Percentiles rank a stretch among this genome's conserved stretches.
phyloP scores from a whole-genome alignment of 352 stramenopile species.

The Phytophthora foliorum region DNA sequence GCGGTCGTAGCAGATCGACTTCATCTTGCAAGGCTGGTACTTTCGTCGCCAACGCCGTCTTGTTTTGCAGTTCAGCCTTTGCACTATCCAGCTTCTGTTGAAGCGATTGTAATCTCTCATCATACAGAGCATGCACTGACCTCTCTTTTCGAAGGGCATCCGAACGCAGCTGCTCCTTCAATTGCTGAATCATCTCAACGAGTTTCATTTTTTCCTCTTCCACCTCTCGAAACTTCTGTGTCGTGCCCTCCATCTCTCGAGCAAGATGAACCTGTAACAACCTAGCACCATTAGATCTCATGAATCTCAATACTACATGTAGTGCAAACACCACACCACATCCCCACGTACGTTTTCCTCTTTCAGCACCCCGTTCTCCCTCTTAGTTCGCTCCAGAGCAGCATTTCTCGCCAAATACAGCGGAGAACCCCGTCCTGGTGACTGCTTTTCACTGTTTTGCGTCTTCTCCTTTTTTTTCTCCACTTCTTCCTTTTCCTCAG shows the following conservation, averaged over 20 bases:
- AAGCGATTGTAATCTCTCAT: slow-evolving; percentile 59
- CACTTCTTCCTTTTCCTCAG: not conserved
- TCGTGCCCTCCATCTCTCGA: slow-evolving; percentile 39
- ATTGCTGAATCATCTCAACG: slow-evolving; percentile 40
- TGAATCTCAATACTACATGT: not conserved
- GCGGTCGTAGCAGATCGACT: slow-evolving; percentile 71
- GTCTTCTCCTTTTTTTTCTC: slow-evolving; percentile 7
- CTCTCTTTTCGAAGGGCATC: slow-evolving; percentile 72
- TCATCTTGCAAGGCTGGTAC: slow-evolving; percentile 63
- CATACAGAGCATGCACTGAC: slow-evolving; percentile 53
- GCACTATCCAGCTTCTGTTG: slow-evolving; percentile 54
- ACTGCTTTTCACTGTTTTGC: slow-evolving; percentile 2
- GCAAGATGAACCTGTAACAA: slow-evolving; percentile 48
- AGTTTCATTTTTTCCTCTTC: slow-evolving; percentile 45
- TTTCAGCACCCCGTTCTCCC: slow-evolving; percentile 69
- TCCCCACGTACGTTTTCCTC: slow-evolving; percentile 65
- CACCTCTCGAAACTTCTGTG: slow-evolving; percentile 28
- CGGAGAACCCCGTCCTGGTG: slow-evolving; percentile 27
- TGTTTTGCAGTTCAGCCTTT: slow-evolving; percentile 43
- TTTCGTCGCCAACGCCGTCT: slow-evolving; percentile 46
- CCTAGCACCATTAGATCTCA: slow-evolving; percentile 1
- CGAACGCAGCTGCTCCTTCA: slow-evolving; percentile 55
- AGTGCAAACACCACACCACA: not conserved
- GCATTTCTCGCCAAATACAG: slow-evolving; percentile 62
- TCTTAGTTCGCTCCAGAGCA: slow-evolving; percentile 50